Conservation (phyloP, 371 early-diverging fungal genomes). For the Rhizopus microsporus region DNA sequence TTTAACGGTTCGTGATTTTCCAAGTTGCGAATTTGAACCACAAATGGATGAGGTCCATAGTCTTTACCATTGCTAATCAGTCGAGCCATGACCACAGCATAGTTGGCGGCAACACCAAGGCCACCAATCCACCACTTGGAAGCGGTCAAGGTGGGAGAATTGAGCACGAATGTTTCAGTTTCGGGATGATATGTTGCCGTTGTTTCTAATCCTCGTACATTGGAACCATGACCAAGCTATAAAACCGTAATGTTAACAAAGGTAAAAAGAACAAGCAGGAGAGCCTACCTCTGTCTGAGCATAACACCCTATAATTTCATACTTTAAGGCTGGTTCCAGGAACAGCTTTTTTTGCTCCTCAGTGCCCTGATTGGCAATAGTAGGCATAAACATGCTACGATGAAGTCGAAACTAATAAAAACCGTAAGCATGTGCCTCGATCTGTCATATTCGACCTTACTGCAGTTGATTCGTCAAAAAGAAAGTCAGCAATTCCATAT, state of each 20-base stretch:
- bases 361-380: slow-evolving; percentile 66
- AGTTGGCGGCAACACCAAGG: slow-evolving; percentile 77
- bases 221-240: slow-evolving; percentile 75
- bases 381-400: slow-evolving; percentile 73
- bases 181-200: slow-evolving; percentile 77
- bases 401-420: slow-evolving; percentile 50
- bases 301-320: slow-evolving; percentile 78
- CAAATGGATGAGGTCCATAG: slow-evolving; percentile 74
- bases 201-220: slow-evolving; percentile 85
- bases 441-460: slow-evolving; percentile 32
- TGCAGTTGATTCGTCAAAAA: slow-evolving; percentile 60
- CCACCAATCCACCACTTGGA: slow-evolving; percentile 95
- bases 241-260: background rate
- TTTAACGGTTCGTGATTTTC: slow-evolving; percentile 64
- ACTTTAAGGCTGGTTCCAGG: slow-evolving; percentile 60
- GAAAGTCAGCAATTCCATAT: slow-evolving; percentile 48
- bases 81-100: slow-evolving; percentile 80
- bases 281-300: slow-evolving; percentile 66
- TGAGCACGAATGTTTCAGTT: slow-evolving; percentile 72
- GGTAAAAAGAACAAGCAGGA: background rate
- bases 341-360: slow-evolving; percentile 67
- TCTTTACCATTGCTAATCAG: slow-evolving; percentile 70
- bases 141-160: slow-evolving; percentile 75
- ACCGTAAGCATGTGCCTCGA: too few species aligned
- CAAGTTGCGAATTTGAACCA: slow-evolving; percentile 74